Conservation (phyloP, 495 filamentous ascomycete species). For the Xylona heveae region DNA sequence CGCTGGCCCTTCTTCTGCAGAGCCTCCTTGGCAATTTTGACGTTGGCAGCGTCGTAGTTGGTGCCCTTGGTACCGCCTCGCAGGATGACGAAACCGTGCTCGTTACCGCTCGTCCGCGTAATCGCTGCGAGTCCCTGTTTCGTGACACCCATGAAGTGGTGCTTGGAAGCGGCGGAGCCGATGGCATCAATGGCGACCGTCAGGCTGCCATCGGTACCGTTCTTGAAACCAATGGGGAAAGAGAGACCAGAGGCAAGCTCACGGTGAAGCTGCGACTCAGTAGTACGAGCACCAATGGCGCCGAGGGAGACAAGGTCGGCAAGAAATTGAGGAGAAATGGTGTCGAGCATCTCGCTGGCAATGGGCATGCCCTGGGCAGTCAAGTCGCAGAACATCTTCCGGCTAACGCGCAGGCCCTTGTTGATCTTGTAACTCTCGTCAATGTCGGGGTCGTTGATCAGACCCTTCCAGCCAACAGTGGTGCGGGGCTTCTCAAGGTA, state of each 20-base stretch:
- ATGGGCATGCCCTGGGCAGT: constrained; percentile 77
- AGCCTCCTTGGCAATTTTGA: constrained; percentile 56
- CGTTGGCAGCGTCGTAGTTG: constrained; percentile 76
- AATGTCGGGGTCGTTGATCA: constrained; percentile 98
- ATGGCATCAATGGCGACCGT: constrained; percentile 94
- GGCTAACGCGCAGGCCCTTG: constrained; percentile 78
- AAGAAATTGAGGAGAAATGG: constrained; percentile 91
- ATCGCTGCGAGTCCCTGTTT: constrained; percentile 95
- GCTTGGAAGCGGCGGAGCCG: constrained; percentile 70
- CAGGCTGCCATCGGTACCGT: constrained; percentile 89
- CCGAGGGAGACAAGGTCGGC: constrained; percentile 90
- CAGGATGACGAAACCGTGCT: constrained; percentile 93
- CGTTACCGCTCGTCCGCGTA: constrained; percentile 76
- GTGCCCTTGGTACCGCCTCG: constrained; percentile 83
- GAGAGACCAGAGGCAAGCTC: constrained; percentile 92
- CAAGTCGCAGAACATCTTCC: constrained; percentile 79
- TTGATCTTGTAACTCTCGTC: constrained; percentile 97
- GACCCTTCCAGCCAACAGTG: constrained; percentile 97
- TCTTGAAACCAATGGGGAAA: constrained; percentile 98
- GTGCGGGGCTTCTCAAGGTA: constrained; percentile 98
- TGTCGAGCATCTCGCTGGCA: constrained; percentile 94
- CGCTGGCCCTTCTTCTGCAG: constrained; percentile 69
- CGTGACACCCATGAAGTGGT: constrained; percentile 99
- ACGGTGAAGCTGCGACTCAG: constrained; percentile 85
- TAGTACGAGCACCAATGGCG: constrained; percentile 92